Percentiles rank a stretch among this genome's conserved stretches.
Conservation (phyloP, 768 basidiomycete genomes). For the Lenzites betulinus region DNA sequence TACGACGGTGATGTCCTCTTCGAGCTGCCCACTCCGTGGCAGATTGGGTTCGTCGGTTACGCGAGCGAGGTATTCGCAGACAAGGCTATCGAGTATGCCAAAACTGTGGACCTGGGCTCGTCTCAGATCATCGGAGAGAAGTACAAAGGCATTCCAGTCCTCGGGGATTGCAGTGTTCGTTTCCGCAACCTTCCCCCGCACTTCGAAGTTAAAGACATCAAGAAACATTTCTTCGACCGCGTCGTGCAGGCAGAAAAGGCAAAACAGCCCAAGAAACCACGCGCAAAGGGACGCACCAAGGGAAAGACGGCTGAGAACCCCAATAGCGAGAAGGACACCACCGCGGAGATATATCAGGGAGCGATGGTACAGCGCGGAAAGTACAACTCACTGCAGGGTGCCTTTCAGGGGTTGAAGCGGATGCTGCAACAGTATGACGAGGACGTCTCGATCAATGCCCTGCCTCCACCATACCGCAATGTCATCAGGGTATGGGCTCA, state of each 20-base stretch:
- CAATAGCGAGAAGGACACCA: not conserved
- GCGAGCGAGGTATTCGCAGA: conserved; percentile 48
- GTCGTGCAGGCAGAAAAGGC: not conserved
- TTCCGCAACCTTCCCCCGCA: conserved; percentile 55
- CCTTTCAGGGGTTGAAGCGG: conserved; percentile 39
- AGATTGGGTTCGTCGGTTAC: conserved; percentile 67
- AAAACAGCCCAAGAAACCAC: not conserved
- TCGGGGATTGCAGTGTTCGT: conserved; percentile 62
- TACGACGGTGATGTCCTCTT: conserved; percentile 59
- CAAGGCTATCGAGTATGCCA: conserved; percentile 48
- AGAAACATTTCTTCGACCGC: conserved; percentile 6
- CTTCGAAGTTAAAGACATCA: conserved; percentile 42
- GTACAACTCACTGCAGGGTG: conserved; percentile 39
- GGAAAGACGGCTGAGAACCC: not conserved
- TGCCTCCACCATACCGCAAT: conserved; percentile 52
- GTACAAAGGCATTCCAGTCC: conserved; percentile 58
- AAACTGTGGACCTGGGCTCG: conserved; percentile 39
- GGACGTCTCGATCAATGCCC: conserved; percentile 45
- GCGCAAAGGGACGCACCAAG: not conserved
- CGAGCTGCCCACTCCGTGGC: conserved; percentile 58
- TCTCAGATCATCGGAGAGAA: conserved; percentile 47
- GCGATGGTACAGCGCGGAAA: conserved; percentile 56
- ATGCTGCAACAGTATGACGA: conserved; percentile 42
- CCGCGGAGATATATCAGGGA: conserved; percentile 39
- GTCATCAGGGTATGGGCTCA: conserved; percentile 55